These are phyloP conservation scores for Brassica rapa DNA, from an alignment of 345 rosid genomes.

Conservation along the genomic window DNA sequence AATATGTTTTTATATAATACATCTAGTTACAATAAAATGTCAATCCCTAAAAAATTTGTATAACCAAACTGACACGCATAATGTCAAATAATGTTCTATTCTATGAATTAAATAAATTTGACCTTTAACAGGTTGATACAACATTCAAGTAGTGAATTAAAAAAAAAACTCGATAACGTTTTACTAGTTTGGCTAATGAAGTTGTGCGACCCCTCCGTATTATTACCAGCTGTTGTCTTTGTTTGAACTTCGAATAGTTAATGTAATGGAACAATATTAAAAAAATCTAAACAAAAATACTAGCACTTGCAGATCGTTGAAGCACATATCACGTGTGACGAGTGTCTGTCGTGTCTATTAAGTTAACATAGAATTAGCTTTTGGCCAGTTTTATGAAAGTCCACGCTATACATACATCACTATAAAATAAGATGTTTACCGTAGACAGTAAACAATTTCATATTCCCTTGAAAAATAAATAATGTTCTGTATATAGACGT, in stretches of 20 bases:
- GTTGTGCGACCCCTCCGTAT: slow-evolving; percentile 29
- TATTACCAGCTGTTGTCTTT: slow-evolving; percentile 3
- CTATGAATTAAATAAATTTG: not conserved
- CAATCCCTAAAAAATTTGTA: not conserved
- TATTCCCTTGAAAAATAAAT: not conserved
- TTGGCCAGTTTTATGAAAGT: not conserved
- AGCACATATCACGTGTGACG: slow-evolving; percentile 21
- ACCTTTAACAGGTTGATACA: slow-evolving; percentile 30
- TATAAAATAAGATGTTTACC: not conserved
- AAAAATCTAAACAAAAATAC: slow-evolving; percentile 17
- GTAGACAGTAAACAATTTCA: not conserved
- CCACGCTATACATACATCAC: not conserved
- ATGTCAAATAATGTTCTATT: slow-evolving; percentile 6
- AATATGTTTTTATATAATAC: not conserved
- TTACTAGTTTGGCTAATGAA: slow-evolving; percentile 5
- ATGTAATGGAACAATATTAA: not conserved
- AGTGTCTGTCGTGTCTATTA: slow-evolving; percentile 17
- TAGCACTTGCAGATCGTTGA: slow-evolving; percentile 25
- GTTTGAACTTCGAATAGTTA: not conserved
- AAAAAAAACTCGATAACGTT: not conserved
- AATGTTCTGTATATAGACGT: not conserved
- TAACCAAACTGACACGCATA: slow-evolving; percentile 2
- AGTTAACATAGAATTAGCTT: not conserved
- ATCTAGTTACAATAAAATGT: slow-evolving; percentile 8
- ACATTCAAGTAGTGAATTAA: not conserved